phyloP scores from a whole-genome alignment of 2,329 filamentous ascomycete genomes.

The Neofusicoccum umdonicola region DNA sequence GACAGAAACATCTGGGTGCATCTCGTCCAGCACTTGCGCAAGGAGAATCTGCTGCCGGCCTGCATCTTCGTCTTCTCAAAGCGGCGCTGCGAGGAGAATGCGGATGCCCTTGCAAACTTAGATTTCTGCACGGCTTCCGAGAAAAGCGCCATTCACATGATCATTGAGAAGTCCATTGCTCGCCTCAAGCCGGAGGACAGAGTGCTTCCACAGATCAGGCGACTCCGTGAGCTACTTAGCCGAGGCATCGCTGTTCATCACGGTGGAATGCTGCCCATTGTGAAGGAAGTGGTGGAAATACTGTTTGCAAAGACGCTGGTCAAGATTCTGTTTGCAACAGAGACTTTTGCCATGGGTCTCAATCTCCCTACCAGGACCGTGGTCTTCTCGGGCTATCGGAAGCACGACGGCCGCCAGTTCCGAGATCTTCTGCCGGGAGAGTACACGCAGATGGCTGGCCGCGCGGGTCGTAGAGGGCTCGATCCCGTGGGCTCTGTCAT shows the following conservation, averaged over 20 bases:
- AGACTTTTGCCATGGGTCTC: conserved; percentile 97
- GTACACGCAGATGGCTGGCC: conserved; percentile 97
- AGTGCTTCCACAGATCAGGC: conserved; percentile 84
- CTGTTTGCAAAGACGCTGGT: conserved; percentile 92
- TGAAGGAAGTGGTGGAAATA: conserved; percentile 97
- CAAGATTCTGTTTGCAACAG: conserved; percentile 94
- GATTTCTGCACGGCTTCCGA: conserved; percentile 92
- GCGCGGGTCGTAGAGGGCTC: conserved; percentile 87
- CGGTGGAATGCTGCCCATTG: conserved; percentile 88
- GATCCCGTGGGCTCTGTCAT: conserved; percentile 93
- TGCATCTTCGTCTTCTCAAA: conserved; percentile 99
- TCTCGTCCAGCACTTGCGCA: conserved; percentile 85
- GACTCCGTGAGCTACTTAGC: conserved; percentile 78
- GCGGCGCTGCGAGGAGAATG: conserved; percentile 95
- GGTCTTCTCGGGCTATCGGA: conserved; percentile 94
- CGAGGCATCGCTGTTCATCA: conserved; percentile 95
- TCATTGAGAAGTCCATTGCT: conserved; percentile 90
- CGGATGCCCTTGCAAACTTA: conserved; percentile 88
- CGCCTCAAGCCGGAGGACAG: conserved; percentile 88
- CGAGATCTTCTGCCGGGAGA: conserved; percentile 89
- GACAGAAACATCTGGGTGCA: conserved; percentile 98
- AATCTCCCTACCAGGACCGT: conserved; percentile 95
- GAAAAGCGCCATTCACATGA: conserved; percentile 97
- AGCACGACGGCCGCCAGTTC: conserved; percentile 91
- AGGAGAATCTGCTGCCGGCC: conserved; percentile 80